phyloP scores from a whole-genome alignment of 2,329 filamentous ascomycete genomes.

The Lachnum nothofagi region DNA sequence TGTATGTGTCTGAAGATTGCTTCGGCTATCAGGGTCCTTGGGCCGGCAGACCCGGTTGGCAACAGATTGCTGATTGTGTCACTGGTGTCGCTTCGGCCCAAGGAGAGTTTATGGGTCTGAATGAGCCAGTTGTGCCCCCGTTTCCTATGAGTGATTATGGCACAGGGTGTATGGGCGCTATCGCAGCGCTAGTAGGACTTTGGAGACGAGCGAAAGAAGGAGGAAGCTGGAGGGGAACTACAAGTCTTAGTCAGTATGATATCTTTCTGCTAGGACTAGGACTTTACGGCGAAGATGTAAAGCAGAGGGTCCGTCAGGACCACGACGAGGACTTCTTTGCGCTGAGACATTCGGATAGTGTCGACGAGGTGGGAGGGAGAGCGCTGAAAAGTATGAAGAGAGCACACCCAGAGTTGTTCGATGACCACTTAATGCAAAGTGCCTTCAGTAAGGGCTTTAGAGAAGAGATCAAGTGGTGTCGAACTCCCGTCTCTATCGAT shows the following conservation, averaged over 20 bases:
- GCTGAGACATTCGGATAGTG: slow-evolving; percentile 30
- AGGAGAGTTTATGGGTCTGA: slow-evolving; percentile 54
- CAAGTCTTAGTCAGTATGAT: slow-evolving; percentile 64
- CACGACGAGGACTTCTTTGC: slow-evolving; percentile 26
- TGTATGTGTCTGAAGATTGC: slow-evolving; percentile 68
- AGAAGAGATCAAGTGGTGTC: slow-evolving; percentile 30
- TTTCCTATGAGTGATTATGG: slow-evolving; percentile 63
- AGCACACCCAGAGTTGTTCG: slow-evolving; percentile 29
- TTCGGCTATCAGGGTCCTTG: slow-evolving; percentile 63
- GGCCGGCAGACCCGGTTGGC: slow-evolving; percentile 62
- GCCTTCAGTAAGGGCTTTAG: slow-evolving; percentile 25
- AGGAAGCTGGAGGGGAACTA: slow-evolving; percentile 62
- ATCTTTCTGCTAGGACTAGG: slow-evolving; percentile 59
- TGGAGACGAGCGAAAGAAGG: slow-evolving; percentile 57
- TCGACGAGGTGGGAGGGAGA: slow-evolving; percentile 29
- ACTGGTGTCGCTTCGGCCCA: slow-evolving; percentile 38
- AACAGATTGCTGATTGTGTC: slow-evolving; percentile 59
- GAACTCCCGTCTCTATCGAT: slow-evolving; percentile 29
- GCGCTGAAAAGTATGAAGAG: slow-evolving; percentile 28
- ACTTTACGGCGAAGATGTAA: slow-evolving; percentile 48
- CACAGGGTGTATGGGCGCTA: slow-evolving; percentile 66
- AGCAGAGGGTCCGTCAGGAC: slow-evolving; percentile 34
- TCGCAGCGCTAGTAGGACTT: slow-evolving; percentile 60
- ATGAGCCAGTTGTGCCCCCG: slow-evolving; percentile 61
- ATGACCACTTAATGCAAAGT: slow-evolving; percentile 29